Conservation (phyloP, 768 basidiomycete genomes). For the Russula vinacea region DNA sequence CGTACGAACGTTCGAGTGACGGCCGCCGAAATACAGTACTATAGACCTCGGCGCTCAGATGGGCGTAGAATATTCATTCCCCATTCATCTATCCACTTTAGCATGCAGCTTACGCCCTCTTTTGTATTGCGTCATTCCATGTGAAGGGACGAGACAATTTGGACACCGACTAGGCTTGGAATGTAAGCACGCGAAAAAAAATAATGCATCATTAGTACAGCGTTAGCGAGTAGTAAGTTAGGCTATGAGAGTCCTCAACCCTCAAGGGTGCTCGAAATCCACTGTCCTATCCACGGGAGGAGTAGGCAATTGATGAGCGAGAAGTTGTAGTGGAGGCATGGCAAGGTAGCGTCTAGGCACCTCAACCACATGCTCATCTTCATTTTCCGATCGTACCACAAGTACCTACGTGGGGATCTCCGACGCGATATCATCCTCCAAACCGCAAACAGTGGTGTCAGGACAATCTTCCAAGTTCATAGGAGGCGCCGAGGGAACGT, state of each 20-base stretch:
- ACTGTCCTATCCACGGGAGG: not conserved
- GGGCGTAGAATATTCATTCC: not conserved
- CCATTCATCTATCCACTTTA: not conserved
- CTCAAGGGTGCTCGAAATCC: not conserved
- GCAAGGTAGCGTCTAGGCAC: not conserved
- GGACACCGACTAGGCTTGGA: not conserved
- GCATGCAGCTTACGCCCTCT: not conserved
- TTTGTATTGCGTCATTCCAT: not conserved
- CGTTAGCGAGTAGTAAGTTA: not conserved
- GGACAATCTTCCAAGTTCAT: not conserved
- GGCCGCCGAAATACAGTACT: not conserved
- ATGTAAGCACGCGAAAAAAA: not conserved
- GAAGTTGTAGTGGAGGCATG: not conserved
- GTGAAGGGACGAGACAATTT: not conserved
- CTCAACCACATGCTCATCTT: not conserved
- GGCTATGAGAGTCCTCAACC: not conserved
- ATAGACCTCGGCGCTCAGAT: not conserved
- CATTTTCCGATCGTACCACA: not conserved
- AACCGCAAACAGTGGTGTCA: not conserved
- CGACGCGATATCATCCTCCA: too few species aligned
- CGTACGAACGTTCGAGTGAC: not conserved
- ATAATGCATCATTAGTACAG: slow-evolving; percentile 1
- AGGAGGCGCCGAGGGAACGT: slow-evolving; percentile 25
- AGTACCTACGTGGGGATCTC: not conserved
- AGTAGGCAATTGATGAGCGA: not conserved